Evolutionary conservation across 345 rosid genomes (phyloP).

Genomic region (Eucalyptus viminalis): DNA sequence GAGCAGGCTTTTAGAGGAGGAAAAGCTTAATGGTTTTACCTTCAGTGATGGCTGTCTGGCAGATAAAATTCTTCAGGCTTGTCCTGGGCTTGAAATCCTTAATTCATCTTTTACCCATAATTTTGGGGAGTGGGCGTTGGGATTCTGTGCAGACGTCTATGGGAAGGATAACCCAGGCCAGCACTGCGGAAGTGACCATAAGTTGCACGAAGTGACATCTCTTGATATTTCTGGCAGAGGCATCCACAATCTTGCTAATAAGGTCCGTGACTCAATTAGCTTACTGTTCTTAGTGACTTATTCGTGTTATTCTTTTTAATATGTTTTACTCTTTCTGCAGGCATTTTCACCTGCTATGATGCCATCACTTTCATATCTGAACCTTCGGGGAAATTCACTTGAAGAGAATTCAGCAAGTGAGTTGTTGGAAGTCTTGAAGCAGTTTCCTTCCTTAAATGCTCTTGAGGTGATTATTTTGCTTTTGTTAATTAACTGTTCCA

Average conservation of each 20-base stretch:
- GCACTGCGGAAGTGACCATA: constrained; percentile 14
- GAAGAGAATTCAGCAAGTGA: constrained; percentile 38
- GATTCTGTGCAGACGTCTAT: constrained; percentile 59
- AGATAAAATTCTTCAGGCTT: constrained; percentile 42
- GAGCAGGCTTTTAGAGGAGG: not conserved
- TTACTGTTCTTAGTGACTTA: not conserved
- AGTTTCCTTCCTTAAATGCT: constrained; percentile 51
- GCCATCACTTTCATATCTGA: constrained; percentile 53
- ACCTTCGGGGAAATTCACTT: constrained; percentile 66
- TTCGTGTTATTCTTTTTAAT: not conserved
- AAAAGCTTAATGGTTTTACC: constrained; percentile 2
- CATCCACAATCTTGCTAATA: constrained; percentile 53
- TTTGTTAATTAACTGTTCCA: not conserved
- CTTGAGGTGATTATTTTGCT: constrained; percentile 46
- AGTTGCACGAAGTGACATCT: constrained; percentile 45
- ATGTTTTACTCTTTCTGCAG: constrained; percentile 11
- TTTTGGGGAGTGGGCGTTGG: constrained; percentile 82
- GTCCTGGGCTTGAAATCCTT: constrained; percentile 65
- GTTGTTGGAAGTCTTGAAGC: constrained; percentile 47
- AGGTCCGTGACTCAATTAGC: constrained; percentile 23
- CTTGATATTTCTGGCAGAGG: constrained; percentile 71
- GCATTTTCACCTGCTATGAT: constrained; percentile 54
- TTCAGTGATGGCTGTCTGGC: constrained; percentile 34
- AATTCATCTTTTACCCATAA: constrained; percentile 60
- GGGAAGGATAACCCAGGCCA: constrained; percentile 56